These are phyloP conservation scores for Pseudocercospora cruenta DNA, from an alignment of 2,329 filamentous ascomycete genomes.

Conservation along the genomic window DNA sequence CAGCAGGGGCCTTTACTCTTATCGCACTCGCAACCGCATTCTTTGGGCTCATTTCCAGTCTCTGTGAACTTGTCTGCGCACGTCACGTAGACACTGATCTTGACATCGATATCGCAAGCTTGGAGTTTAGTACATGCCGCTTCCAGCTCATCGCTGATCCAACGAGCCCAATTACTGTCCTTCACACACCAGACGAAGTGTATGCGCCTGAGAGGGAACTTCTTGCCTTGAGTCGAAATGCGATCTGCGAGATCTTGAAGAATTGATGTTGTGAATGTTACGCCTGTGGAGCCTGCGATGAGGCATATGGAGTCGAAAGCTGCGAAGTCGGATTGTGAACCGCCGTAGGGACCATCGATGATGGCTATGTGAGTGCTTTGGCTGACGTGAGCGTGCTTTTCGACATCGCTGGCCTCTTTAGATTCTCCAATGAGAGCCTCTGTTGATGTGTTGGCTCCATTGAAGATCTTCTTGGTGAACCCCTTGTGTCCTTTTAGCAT, in stretches of 20 bases:
- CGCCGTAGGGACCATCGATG: slow-evolving; percentile 35
- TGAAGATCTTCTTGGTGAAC: slow-evolving; percentile 34
- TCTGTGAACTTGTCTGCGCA: slow-evolving; percentile 32
- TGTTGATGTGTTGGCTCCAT: slow-evolving; percentile 27
- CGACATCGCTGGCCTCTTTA: slow-evolving; percentile 18
- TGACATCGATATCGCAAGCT: slow-evolving; percentile 24
- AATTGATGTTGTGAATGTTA: slow-evolving; percentile 34
- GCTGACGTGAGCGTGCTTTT: slow-evolving; percentile 22
- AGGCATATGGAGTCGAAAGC: slow-evolving; percentile 35
- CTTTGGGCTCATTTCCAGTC: slow-evolving; percentile 18
- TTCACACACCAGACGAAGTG: slow-evolving; percentile 36
- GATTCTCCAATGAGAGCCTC: slow-evolving; percentile 24
- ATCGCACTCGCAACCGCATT: slow-evolving; percentile 33
- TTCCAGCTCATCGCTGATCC: slow-evolving; percentile 29
- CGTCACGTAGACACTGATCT: slow-evolving; percentile 32
- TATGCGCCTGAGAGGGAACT: slow-evolving; percentile 28
- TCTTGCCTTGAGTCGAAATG: slow-evolving; percentile 16
- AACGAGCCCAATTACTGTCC: slow-evolving; percentile 25
- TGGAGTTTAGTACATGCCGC: slow-evolving; percentile 26
- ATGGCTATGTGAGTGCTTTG: slow-evolving; percentile 23
- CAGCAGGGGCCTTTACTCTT: slow-evolving; percentile 33
- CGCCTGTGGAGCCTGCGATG: slow-evolving; percentile 34
- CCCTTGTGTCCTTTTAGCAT: slow-evolving; percentile 36
- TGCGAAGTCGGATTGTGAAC: slow-evolving; percentile 30
- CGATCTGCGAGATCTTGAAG: slow-evolving; percentile 34